Evolutionary conservation across 2,329 filamentous ascomycete species (phyloP).

Genomic region (Xylariaceae sp.): DNA sequence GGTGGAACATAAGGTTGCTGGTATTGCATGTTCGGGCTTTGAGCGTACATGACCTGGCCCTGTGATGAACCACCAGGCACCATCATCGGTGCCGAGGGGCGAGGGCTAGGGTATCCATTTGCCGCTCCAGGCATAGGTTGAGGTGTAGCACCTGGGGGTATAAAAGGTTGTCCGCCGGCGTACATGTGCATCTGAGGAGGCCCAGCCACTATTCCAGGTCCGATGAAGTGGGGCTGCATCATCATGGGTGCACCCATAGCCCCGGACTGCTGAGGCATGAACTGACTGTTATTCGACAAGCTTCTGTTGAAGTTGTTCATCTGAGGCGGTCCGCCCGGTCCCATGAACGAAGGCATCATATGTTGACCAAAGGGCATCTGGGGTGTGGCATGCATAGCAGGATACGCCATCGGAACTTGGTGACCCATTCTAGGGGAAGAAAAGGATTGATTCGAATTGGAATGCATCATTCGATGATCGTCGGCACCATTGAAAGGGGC

Average conservation of each 20-base stretch:
- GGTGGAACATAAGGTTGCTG: constrained; percentile 69
- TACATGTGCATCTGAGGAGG: constrained; percentile 79
- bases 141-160: constrained; percentile 50
- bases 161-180: constrained; percentile 62
- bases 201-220: constrained; percentile 61
- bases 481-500: constrained; percentile 68
- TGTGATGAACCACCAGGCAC: constrained; percentile 90
- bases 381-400: constrained; percentile 61
- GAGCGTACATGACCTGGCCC: constrained; percentile 71
- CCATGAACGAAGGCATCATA: constrained; percentile 66
- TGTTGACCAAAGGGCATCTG: constrained; percentile 68
- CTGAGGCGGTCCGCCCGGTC: constrained; percentile 61
- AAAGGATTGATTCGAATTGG: constrained; percentile 76
- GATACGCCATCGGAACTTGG: constrained; percentile 64
- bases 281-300: constrained; percentile 67
- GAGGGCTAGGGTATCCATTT: constrained; percentile 83
- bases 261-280: constrained; percentile 63
- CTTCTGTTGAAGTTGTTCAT: constrained; percentile 64
- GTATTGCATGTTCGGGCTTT: constrained; percentile 70
- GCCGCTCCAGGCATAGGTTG: constrained; percentile 55
- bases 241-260: constrained; percentile 77
- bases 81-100: constrained; percentile 82
- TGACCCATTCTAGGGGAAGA: constrained; percentile 75
- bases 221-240: constrained; percentile 73
- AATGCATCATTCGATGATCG: constrained; percentile 84